A percentile compares a stretch with the other conserved stretches of the same genome.
These are phyloP conservation scores for Dactylellina drechsleri DNA, from an alignment of 2,329 filamentous ascomycete genomes.

Conservation along the genomic window DNA sequence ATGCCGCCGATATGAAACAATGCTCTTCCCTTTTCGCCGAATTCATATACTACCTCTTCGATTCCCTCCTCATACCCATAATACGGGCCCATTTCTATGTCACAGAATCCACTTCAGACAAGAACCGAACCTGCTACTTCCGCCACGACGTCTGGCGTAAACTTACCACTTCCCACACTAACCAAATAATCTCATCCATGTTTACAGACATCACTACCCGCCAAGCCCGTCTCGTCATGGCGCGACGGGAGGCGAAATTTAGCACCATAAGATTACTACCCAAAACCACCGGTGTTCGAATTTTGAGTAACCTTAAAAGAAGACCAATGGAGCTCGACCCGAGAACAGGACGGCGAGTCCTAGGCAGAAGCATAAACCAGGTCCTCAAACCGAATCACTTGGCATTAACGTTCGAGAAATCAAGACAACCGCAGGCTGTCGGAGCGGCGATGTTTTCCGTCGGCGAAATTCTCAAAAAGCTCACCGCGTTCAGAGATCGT, in stretches of 20 bases:
- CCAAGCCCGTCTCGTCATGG: constrained; percentile 69
- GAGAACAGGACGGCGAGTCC: constrained; percentile 59
- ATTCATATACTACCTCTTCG: constrained; percentile 90
- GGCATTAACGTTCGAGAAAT: constrained; percentile 81
- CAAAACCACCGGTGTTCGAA: constrained; percentile 78
- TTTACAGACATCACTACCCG: constrained; percentile 78
- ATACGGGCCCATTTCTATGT: constrained; percentile 91
- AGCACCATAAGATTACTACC: constrained; percentile 84
- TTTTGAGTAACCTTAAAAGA: constrained; percentile 86
- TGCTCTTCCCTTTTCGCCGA: constrained; percentile 82
- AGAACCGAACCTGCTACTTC: constrained; percentile 88
- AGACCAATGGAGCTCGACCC: constrained; percentile 65
- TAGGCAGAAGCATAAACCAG: constrained; percentile 75
- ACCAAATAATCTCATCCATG: constrained; percentile 74
- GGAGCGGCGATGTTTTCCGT: constrained; percentile 84
- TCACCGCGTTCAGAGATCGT: constrained; percentile 74
- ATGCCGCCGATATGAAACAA: constrained; percentile 77
- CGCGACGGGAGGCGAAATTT: constrained; percentile 74
- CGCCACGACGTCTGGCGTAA: constrained; percentile 90
- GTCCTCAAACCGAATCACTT: constrained; percentile 78
- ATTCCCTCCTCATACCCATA: constrained; percentile 88
- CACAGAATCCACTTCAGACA: constrained; percentile 84
- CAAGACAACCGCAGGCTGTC: constrained; percentile 70
- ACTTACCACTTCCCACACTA: constrained; percentile 77
- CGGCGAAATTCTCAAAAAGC: constrained; percentile 77